Percentiles rank a stretch among this genome's conserved stretches.
Conservation (phyloP, 192 early-diverging fungal species). For the Geranomyces variabilis region DNA sequence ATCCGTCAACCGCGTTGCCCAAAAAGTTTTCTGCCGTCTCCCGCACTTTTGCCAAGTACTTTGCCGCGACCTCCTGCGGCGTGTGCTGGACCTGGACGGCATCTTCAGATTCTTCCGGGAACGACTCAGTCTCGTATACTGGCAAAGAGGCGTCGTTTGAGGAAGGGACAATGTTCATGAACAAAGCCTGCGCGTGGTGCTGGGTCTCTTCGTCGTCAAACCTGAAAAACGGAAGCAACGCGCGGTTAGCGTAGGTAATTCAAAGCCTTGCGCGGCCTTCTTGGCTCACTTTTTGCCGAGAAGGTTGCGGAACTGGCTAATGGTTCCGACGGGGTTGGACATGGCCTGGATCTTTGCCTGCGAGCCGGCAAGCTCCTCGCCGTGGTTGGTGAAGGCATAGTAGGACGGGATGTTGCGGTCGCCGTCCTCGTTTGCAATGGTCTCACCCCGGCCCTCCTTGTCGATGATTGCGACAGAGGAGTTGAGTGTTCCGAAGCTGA, state of each 20-base stretch:
- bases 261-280: no score
- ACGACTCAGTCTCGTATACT: constrained; percentile 50
- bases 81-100: constrained; percentile 52
- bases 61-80: constrained; percentile 73
- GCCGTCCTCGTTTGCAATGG: constrained; percentile 98
- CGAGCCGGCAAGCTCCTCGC: constrained; percentile 72
- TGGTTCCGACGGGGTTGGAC: constrained; percentile 89
- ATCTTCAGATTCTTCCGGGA: constrained; percentile 64
- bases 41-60: constrained; percentile 78
- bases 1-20: constrained; percentile 75
- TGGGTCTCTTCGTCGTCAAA: constrained; percentile 49
- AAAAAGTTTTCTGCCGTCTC: constrained; percentile 90
- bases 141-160: constrained; percentile 37
- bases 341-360: constrained; percentile 86
- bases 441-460: constrained; percentile 77
- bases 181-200: constrained; percentile 30
- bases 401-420: constrained; percentile 93
- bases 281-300: constrained; percentile 75
- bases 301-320: constrained; percentile 82
- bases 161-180: constrained; percentile 44
- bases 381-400: constrained; percentile 89
- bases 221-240: constrained; percentile 26
- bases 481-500: constrained; percentile 84
- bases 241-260: neutral
- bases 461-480: constrained; percentile 83